Base-by-base conservation (phyloP, 352 stramenopile species). In the Phytophthora uliginosa region DNA sequence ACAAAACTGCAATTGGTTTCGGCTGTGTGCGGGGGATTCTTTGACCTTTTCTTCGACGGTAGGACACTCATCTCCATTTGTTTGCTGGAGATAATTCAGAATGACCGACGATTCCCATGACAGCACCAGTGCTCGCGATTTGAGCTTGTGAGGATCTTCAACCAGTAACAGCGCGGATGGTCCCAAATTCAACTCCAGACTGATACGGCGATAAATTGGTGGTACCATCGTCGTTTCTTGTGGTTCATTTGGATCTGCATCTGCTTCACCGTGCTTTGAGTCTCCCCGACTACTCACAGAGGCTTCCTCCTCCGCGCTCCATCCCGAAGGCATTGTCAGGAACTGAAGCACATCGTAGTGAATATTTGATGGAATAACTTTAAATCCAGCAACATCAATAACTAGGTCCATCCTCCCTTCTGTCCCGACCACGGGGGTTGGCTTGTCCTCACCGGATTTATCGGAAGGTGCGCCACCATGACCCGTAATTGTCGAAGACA, bases 361-460 rank as follows among this genome's bases (percentile, higher is more conserved):
- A 34, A 95, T 94, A 64, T 94, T 95, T 3, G 86, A 94, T 38
- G 89, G 86, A 24, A 94, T 94, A 7, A 95, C 77, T 40, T 87
- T 90, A 38, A 95, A 94, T 15, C 86, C 86, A 20, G 89, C 77
- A 28, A 95, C 61, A 71, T 95, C 88, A 50, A 95, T 59, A 20
- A 84, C 81, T 22, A 95, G 40, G 52, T 95, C 84, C 52, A 92
- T 93, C 45, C 78, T 81, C 66, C 57, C 74, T 66, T 88, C 82
- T 20, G 55, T 74, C 42, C 69, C 70, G 18, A 72, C 10, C 15
- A 71, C 48, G n/a, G 60, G 15, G 9, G 67, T 15, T 13, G 50
- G 15, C 8, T 75, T 60, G 17, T 77, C 63, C 10, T 76, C 69
- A 18, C 38, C 62, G n/a, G 36, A 61, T 66, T 58, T 77, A 10